Evolutionary conservation across 192 early-diverging fungal genomes (phyloP).

Genomic region (Rhizophagus clarus): DNA sequence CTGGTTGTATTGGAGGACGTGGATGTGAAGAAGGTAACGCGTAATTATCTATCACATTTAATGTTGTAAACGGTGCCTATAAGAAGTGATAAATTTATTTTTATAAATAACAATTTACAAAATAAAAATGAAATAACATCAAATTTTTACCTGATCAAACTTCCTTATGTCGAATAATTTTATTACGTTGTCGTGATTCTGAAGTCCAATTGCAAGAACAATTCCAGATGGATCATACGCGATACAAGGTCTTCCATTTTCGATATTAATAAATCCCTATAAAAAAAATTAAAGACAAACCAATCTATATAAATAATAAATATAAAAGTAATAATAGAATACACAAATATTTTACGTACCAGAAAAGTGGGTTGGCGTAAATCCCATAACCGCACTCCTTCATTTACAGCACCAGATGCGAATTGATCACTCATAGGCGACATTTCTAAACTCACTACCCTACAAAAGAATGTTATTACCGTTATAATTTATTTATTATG

Average conservation of each 20-base stretch:
- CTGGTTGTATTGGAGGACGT: conserved; percentile 27
- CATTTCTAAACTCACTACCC: conserved; percentile 81
- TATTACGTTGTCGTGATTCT: conserved; percentile 46
- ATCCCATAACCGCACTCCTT: conserved; percentile 87
- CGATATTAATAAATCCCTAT: conserved; percentile 43
- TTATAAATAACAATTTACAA: not conserved
- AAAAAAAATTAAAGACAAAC: not conserved
- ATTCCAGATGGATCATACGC: conserved; percentile 80
- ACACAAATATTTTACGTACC: conserved; percentile 35
- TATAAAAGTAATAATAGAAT: not conserved
- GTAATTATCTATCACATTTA: conserved; percentile 36
- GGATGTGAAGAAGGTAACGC: conserved; percentile 8
- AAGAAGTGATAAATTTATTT: not conserved
- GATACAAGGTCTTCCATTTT: conserved; percentile 51
- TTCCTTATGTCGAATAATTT: conserved; percentile 75
- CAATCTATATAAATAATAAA: not conserved
- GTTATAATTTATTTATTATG: not conserved
- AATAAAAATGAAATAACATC: not conserved
- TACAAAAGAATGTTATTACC: conserved; percentile 24
- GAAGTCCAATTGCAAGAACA: conserved; percentile 70
- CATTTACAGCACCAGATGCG: conserved; percentile 80
- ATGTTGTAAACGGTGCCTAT: conserved; percentile 54
- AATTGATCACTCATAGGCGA: conserved; percentile 81
- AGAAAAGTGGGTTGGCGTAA: conserved; percentile 62
- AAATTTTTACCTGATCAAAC: conserved; percentile 44